Evolutionary conservation across 805 yeast genomes (phyloP), one percentile per base, ranked within the genome.

Genomic region (Spathaspora sp.): DNA sequence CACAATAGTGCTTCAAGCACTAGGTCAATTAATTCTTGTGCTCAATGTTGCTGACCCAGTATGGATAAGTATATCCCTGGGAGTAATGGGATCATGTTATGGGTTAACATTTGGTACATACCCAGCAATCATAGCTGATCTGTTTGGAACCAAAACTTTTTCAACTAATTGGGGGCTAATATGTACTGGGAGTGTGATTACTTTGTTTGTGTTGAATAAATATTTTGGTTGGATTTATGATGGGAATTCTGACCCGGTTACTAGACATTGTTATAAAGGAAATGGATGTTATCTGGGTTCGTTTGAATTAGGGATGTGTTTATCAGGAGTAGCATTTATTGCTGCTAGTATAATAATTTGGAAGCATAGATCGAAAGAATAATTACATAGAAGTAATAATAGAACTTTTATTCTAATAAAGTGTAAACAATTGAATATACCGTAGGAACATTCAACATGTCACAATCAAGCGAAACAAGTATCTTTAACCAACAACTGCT

Each of bases 91-190:
- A 0, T 70, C 75, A 32, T 78, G 88, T 18, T 87, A 85, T 67
- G 96, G 96, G 0, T 72, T 86, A 28, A 66, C 81, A 3, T 86
- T 84, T 67, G 93, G 93, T 0, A 80, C 86, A 0, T 84, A 83
- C 62, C 96, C 96, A 2, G 86, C 92, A 0, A 76, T 86, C 2
- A 75, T 86, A 26, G 91, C 91, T 0, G 96, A 87, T 56, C 69
- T 74, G 12, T 86, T 86, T 68, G 92, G 92, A 2, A 78, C 88
- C 0, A 73, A 68, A 7, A 78, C 82, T 0, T 87, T 86, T 63
- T 82, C 90, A 19, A 85, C 92, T 0, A 76, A 85, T 0, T 87
- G 94, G 93, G 90, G 93, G 0, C 67, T 87, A 42, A 67, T 82
- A 12, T 85, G 91, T 20, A 83, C 90, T 0, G 92, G 92, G 7